Percentiles rank a stretch among this genome's conserved stretches.
Conservation (phyloP, 805 yeast genomes). For the Debaryomyces tyrocola region DNA sequence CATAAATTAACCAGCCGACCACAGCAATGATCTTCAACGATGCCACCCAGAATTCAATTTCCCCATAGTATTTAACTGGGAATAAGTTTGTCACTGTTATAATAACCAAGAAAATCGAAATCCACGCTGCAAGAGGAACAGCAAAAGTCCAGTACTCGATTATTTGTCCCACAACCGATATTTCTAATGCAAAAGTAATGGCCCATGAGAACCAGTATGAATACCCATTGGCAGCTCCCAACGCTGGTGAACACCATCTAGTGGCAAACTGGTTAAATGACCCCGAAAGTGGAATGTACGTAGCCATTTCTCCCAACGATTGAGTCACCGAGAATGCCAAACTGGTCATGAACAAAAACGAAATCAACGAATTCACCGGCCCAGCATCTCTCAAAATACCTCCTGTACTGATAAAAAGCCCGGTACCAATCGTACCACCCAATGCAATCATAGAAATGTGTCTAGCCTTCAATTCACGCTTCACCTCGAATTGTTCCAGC, state of each 20-base stretch:
- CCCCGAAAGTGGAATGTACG: constrained; percentile 62
- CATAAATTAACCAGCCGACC: constrained; percentile 4
- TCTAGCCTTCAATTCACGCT: constrained; percentile 38
- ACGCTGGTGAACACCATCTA: constrained; percentile 58
- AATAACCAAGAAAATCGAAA: constrained; percentile 4
- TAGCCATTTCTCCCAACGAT: constrained; percentile 60
- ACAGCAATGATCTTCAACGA: constrained; percentile 4
- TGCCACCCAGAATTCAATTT: constrained; percentile 8
- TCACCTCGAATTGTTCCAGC: not conserved
- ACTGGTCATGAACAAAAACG: constrained; percentile 52
- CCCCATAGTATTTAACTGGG: constrained; percentile 9
- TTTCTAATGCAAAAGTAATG: constrained; percentile 4
- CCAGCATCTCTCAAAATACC: constrained; percentile 52
- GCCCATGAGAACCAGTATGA: constrained; percentile 19
- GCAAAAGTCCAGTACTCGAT: constrained; percentile 10
- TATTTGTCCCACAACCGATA: constrained; percentile 2
- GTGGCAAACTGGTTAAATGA: constrained; percentile 61
- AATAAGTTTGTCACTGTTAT: constrained; percentile 4
- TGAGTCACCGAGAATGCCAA: constrained; percentile 51
- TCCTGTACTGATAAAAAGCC: constrained; percentile 63
- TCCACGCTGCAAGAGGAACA: constrained; percentile 7
- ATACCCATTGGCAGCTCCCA: constrained; percentile 51
- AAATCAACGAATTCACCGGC: constrained; percentile 61
- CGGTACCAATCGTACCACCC: constrained; percentile 69
- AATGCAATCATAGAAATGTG: constrained; percentile 68